A percentile compares a stretch with the other conserved stretches of the same genome.
Conservation (phyloP, 805 yeast species). For the Ogataea saltuana region DNA sequence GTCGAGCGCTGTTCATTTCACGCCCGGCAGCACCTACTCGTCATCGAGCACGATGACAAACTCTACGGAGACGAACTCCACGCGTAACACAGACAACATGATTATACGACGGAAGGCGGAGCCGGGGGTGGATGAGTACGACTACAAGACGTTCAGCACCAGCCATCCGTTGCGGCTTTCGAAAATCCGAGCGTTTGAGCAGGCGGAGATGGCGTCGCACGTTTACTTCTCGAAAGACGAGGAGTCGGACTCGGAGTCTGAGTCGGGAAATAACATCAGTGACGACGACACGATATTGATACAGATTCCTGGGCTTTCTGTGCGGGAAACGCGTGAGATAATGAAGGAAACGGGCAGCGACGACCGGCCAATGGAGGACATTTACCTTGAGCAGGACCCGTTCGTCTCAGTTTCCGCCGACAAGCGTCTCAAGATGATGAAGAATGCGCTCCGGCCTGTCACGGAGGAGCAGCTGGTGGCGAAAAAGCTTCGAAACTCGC, state of each 20-base stretch:
- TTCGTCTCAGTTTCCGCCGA: slow-evolving; percentile 26
- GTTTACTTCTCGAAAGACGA: slow-evolving; percentile 32
- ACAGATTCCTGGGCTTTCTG: slow-evolving; percentile 19
- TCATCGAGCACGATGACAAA: slow-evolving; percentile 22
- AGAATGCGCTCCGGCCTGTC: slow-evolving; percentile 29
- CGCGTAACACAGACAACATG: slow-evolving; percentile 26
- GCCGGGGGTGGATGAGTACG: slow-evolving; percentile 34
- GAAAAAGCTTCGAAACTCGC: slow-evolving; percentile 26
- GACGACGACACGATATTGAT: slow-evolving; percentile 10
- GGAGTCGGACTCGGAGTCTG: slow-evolving; percentile 14
- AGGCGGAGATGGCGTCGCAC: slow-evolving; percentile 37
- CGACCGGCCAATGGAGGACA: slow-evolving; percentile 13
- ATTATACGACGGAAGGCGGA: slow-evolving; percentile 27
- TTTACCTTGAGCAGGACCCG: slow-evolving; percentile 15
- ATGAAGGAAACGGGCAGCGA: not conserved
- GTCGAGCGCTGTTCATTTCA: slow-evolving; percentile 19
- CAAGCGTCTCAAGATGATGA: slow-evolving; percentile 29
- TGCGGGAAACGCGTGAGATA: slow-evolving; percentile 16
- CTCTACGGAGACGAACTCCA: slow-evolving; percentile 22
- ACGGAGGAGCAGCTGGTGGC: slow-evolving; percentile 27
- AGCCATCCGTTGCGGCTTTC: slow-evolving; percentile 36
- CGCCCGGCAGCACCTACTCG: slow-evolving; percentile 28
- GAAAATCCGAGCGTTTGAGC: slow-evolving; percentile 39
- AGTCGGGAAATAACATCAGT: too few species aligned
- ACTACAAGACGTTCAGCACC: slow-evolving; percentile 38